A percentile compares a stretch with the other conserved stretches of the same genome.
These are phyloP conservation scores for Trichoderma sp. DNA, from an alignment of 2,329 filamentous ascomycete species.

Conservation along the genomic window DNA sequence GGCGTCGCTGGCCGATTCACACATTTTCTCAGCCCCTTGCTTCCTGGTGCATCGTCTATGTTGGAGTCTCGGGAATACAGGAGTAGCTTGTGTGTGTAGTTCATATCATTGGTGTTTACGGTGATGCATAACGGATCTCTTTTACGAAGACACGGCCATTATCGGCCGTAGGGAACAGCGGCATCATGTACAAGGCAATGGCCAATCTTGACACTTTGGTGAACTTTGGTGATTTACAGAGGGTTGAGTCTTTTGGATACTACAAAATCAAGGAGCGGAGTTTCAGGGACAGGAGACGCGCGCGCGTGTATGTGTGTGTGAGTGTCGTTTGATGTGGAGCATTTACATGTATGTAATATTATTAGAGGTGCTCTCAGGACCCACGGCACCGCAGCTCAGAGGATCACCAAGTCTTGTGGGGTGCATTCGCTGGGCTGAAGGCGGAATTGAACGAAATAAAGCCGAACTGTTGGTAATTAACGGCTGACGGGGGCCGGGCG, in stretches of 20 bases:
- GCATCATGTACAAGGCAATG: background rate
- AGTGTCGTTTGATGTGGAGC: background rate
- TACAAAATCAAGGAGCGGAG: constrained; percentile 1
- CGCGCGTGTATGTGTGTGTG: background rate
- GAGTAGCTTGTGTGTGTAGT: background rate
- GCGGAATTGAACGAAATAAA: constrained; percentile 14
- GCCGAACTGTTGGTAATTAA: background rate
- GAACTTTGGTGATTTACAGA: background rate
- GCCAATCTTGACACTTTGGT: background rate
- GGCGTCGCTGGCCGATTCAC: constrained; percentile 9
- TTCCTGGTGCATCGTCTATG: background rate
- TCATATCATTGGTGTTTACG: constrained; percentile 9
- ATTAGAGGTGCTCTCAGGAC: background rate
- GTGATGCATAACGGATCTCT: background rate
- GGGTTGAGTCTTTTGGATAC: background rate
- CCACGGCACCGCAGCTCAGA: background rate
- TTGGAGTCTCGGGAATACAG: background rate
- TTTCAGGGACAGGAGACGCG: background rate
- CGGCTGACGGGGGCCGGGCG: background rate
- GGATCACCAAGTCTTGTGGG: background rate
- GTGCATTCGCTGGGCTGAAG: constrained; percentile 9
- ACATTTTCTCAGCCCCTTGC: background rate
- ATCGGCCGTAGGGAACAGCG: background rate
- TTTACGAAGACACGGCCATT: background rate
- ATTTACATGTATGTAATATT: background rate